phyloP scores from a whole-genome alignment of 345 rosid species.

The Stellera chamaejasme region DNA sequence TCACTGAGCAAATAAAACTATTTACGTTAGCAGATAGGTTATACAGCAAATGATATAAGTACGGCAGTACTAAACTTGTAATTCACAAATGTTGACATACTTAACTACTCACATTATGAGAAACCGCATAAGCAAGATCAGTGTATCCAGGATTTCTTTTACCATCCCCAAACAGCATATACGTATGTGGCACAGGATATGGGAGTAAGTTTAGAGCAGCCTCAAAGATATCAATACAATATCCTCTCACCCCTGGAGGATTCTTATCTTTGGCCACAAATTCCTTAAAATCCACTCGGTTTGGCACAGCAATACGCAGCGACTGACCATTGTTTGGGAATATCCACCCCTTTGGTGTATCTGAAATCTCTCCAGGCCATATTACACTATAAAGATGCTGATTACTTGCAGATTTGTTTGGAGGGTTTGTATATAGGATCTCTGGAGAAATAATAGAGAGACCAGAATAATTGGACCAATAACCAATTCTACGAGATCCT shows the following conservation, averaged over 20 bases:
- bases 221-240: constrained; percentile 86
- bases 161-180: constrained; percentile 59
- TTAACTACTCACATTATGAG: constrained; percentile 47
- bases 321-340: constrained; percentile 83
- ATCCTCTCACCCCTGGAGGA: constrained; percentile 77
- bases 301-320: constrained; percentile 66
- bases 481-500: constrained; percentile 64
- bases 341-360: constrained; percentile 77
- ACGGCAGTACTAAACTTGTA: not conserved
- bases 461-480: constrained; percentile 78
- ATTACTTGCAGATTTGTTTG: constrained; percentile 31
- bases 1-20: too few relatives aligned
- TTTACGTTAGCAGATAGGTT: not conserved
- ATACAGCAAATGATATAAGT: not conserved
- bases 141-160: constrained; percentile 53
- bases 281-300: constrained; percentile 56
- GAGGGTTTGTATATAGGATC: constrained; percentile 24
- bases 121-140: constrained; percentile 48
- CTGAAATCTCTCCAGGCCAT: constrained; percentile 78
- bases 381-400: constrained; percentile 50
- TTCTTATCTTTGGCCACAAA: constrained; percentile 44
- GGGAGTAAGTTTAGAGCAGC: constrained; percentile 78
- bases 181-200: constrained; percentile 70
- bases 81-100: not conserved
- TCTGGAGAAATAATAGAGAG: constrained; percentile 64